Conservation (phyloP, 2,329 filamentous ascomycete genomes). For the Aureobasidium subglaciale region DNA sequence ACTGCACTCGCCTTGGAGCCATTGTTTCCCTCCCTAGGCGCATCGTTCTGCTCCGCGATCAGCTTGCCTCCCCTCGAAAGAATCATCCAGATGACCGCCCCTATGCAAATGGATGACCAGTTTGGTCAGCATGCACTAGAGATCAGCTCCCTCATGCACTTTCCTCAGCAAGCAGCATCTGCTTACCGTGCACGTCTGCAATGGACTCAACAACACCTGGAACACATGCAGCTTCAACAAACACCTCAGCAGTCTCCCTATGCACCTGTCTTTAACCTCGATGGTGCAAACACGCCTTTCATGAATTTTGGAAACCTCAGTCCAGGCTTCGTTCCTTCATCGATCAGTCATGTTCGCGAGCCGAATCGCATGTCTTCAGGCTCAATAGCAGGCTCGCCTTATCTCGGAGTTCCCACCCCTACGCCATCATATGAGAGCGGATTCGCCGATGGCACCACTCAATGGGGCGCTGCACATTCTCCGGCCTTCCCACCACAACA, state of each 20-base stretch:
- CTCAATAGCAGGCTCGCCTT: constrained; percentile 29
- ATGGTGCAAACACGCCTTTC: constrained; percentile 31
- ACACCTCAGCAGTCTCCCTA: constrained; percentile 29
- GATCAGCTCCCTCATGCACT: constrained; percentile 40
- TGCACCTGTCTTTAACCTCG: constrained; percentile 32
- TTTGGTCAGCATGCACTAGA: constrained; percentile 37
- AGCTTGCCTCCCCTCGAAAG: constrained; percentile 77
- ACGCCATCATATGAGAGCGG: constrained; percentile 19
- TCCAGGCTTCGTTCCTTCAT: constrained; percentile 44
- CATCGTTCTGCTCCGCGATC: constrained; percentile 65
- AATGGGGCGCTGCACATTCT: constrained; percentile 28
- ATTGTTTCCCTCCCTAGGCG: constrained; percentile 83
- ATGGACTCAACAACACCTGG: constrained; percentile 33
- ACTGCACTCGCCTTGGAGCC: constrained; percentile 81
- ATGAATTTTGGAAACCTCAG: constrained; percentile 39
- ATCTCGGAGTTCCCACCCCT: constrained; percentile 37
- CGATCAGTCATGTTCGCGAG: constrained; percentile 18
- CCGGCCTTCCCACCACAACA: constrained; percentile 27
- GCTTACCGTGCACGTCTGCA: constrained; percentile 36
- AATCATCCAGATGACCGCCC: constrained; percentile 68
- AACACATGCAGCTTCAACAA: constrained; percentile 27
- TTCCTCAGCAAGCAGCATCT: constrained; percentile 36
- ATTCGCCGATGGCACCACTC: constrained; percentile 26
- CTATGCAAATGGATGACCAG: constrained; percentile 47
- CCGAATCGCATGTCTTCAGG: constrained; percentile 23